phyloP scores from a whole-genome alignment of 768 basidiomycete species.

The Auriscalpium vulgare region DNA sequence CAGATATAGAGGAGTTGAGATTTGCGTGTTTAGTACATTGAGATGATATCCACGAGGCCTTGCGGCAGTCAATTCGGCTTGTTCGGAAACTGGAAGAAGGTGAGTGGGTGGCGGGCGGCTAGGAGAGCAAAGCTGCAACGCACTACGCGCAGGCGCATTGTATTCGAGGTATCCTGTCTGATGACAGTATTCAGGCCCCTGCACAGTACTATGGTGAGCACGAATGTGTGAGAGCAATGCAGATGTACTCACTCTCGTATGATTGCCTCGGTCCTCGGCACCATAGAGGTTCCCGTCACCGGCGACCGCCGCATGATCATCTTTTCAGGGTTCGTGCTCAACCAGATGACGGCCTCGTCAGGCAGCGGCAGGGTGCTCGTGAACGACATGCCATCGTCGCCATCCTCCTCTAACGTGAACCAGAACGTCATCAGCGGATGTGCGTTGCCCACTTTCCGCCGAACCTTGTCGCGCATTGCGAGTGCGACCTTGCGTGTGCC shows the following conservation, averaged over 20 bases:
- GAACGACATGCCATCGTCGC: neutral
- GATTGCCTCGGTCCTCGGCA: neutral
- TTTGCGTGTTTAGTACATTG: too few species aligned
- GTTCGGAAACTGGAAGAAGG: too few species aligned
- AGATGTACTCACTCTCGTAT: neutral
- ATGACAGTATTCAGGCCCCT: too few species aligned
- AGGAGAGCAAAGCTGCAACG: too few species aligned
- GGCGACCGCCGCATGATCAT: neutral
- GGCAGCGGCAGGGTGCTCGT: neutral
- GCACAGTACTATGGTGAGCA: too few species aligned
- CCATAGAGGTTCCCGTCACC: neutral
- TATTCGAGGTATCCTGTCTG: too few species aligned
- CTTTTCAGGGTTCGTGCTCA: neutral
- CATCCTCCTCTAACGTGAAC: neutral
- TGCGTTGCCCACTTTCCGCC: neutral
- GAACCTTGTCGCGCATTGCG: neutral
- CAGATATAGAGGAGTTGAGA: too few species aligned
- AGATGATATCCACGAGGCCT: too few species aligned
- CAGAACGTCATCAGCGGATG: neutral
- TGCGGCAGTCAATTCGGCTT: too few species aligned
- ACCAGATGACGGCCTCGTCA: neutral
- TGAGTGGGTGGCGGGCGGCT: too few species aligned
- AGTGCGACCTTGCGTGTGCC: neutral
- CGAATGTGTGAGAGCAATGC: too few species aligned
- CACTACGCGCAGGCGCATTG: too few species aligned